Conservation (phyloP, 1,139 yeast species). For the Yueomyces sp. region DNA sequence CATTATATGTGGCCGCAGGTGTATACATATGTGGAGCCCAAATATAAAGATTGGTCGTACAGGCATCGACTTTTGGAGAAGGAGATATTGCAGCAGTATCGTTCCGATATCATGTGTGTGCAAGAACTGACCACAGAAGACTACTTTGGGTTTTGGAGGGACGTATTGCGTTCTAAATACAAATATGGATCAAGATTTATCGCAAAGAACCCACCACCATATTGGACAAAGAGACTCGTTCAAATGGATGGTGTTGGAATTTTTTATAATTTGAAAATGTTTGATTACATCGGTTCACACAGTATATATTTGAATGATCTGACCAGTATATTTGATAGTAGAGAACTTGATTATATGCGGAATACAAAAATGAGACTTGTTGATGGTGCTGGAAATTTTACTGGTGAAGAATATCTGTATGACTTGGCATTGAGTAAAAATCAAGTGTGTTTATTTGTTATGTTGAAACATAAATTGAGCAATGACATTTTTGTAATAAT, state of each 20-base stretch:
- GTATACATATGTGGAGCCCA: conserved; percentile 35
- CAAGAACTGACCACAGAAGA: conserved; percentile 44
- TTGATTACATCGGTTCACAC: conserved; percentile 32
- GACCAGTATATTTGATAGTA: conserved; percentile 26
- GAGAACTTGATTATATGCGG: conserved; percentile 28
- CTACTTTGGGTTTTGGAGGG: conserved; percentile 35
- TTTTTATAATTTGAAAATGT: conserved; percentile 34
- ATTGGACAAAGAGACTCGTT: conserved; percentile 35
- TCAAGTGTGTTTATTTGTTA: conserved; percentile 41
- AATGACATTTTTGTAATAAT: conserved; percentile 32
- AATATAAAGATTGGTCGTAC: conserved; percentile 36
- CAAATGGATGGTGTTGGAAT: conserved; percentile 48
- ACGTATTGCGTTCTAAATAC: conserved; percentile 12
- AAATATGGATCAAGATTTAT: conserved; percentile 36
- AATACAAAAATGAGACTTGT: conserved; percentile 21
- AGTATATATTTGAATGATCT: conserved; percentile 33
- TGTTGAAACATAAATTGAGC: conserved; percentile 32
- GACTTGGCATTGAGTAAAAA: conserved; percentile 34
- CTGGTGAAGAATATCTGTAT: conserved; percentile 13
- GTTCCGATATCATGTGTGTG: conserved; percentile 46
- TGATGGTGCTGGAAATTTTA: conserved; percentile 19
- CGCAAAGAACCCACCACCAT: conserved; percentile 36
- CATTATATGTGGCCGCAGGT: conserved; percentile 48
- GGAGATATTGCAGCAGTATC: conserved; percentile 27
- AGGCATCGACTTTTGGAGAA: conserved; percentile 34